Percentiles rank a stretch among this genome's conserved stretches.
Conservation (phyloP, 768 basidiomycete species). For the Tylopilus plumbeoviolaceoides region DNA sequence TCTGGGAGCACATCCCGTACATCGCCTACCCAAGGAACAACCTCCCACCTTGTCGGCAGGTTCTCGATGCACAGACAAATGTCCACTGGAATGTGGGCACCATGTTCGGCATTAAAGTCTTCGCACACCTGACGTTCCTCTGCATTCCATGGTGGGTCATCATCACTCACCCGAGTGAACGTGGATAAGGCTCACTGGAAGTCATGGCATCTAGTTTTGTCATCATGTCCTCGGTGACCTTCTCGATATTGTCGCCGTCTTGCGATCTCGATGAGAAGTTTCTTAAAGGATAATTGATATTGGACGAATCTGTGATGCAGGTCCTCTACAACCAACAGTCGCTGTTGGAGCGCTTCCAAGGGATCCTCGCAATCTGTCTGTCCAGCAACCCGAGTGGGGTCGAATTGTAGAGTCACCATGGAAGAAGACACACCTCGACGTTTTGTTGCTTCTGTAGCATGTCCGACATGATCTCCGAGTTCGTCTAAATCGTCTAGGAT, state of each 20-base stretch:
- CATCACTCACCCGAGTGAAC: too few relatives aligned
- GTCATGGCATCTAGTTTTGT: constrained; percentile 60
- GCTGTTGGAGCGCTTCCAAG: constrained; percentile 53
- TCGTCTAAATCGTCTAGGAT: constrained; percentile 68
- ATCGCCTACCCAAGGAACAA: constrained; percentile 56
- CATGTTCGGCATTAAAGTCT: constrained; percentile 70
- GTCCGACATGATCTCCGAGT: constrained; percentile 73
- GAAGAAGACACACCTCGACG: constrained; percentile 51
- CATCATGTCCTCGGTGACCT: constrained; percentile 63
- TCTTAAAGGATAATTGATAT: constrained; percentile 71
- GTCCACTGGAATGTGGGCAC: constrained; percentile 71
- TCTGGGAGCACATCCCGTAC: constrained; percentile 55
- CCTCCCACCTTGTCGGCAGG: constrained; percentile 68
- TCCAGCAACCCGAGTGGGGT: neutral
- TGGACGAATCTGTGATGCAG: constrained; percentile 62
- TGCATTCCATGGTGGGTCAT: constrained; percentile 23
- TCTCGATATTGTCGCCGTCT: constrained; percentile 66
- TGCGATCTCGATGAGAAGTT: constrained; percentile 68
- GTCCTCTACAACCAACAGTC: constrained; percentile 57
- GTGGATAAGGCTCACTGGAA: constrained; percentile 44
- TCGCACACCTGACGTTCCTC: constrained; percentile 65
- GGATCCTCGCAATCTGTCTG: constrained; percentile 52
- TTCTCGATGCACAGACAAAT: constrained; percentile 76
- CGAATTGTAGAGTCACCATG: neutral
- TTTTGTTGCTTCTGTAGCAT: constrained; percentile 68